These are phyloP conservation scores for Arthrobotrys iridis DNA, from an alignment of 2,329 filamentous ascomycete genomes.

Conservation along the genomic window DNA sequence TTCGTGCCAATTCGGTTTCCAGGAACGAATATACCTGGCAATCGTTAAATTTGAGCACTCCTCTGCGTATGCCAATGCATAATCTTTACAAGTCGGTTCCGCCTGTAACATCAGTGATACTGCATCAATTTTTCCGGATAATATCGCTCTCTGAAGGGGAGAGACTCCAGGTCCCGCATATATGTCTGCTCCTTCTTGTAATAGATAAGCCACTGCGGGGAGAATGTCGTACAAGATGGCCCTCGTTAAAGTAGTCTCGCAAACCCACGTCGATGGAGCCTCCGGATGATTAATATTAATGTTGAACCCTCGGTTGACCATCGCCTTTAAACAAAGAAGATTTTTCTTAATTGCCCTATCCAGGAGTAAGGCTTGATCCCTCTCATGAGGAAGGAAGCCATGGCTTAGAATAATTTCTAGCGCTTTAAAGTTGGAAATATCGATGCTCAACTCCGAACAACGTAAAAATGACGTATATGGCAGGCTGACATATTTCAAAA, in stretches of 20 bases:
- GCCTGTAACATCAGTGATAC: not conserved
- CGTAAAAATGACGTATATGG: too few relatives aligned
- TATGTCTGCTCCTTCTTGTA: slow-evolving; percentile 13
- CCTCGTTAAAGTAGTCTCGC: not conserved
- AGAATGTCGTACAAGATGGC: not conserved
- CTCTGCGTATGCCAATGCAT: not conserved
- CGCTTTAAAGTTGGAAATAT: too few relatives aligned
- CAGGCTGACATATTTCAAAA: too few relatives aligned
- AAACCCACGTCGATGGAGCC: not conserved
- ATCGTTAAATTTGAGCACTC: not conserved
- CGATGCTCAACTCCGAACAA: too few relatives aligned
- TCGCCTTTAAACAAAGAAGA: not conserved
- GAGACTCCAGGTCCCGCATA: not conserved
- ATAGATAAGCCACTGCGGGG: not conserved
- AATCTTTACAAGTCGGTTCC: not conserved
- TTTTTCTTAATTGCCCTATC: too few relatives aligned
- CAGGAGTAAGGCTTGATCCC: too few relatives aligned
- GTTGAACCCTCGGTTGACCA: not conserved
- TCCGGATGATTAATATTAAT: too few relatives aligned
- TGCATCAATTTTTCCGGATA: not conserved
- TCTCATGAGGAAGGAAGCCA: too few relatives aligned
- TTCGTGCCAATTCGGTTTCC: not conserved
- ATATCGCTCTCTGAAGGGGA: not conserved
- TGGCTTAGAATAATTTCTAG: too few relatives aligned
- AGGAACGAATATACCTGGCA: not conserved